Conservation (phyloP, 2,329 filamentous ascomycete species). For the Hypoxylon sp. region DNA sequence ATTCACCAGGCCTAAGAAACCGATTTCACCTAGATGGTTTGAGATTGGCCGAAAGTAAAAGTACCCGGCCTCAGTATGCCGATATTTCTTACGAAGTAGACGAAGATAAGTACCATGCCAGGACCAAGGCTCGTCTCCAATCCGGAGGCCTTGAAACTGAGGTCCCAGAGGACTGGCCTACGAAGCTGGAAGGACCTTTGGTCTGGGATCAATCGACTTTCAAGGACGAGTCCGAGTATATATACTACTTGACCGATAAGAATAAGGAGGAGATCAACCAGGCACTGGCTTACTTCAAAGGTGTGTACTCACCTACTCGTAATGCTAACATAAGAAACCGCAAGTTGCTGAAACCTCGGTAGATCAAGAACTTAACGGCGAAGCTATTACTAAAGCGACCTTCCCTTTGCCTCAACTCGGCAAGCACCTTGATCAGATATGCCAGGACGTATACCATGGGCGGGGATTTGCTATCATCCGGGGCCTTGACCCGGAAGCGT, state of each 20-base stretch:
- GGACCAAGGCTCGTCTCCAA: not conserved
- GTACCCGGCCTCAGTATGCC: not conserved
- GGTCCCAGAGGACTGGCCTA: slow-evolving; percentile 12
- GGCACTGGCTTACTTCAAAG: slow-evolving; percentile 6
- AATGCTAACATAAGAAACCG: too few species aligned
- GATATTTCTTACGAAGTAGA: slow-evolving; percentile 10
- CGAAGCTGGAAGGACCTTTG: slow-evolving; percentile 7
- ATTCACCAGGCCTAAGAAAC: slow-evolving; percentile 2
- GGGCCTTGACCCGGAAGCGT: slow-evolving; percentile 7
- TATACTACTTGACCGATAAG: not conserved
- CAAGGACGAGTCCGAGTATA: slow-evolving; percentile 11
- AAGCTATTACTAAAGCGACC: slow-evolving; percentile 2
- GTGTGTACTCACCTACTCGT: not conserved
- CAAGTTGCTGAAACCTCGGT: not conserved
- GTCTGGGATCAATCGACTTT: slow-evolving; percentile 14
- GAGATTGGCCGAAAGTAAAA: not conserved
- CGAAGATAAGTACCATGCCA: slow-evolving; percentile 6
- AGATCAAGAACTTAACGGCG: slow-evolving; percentile 3
- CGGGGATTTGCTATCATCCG: slow-evolving; percentile 13
- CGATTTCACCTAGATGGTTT: slow-evolving; percentile 5
- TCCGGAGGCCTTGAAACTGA: slow-evolving; percentile 3
- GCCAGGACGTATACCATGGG: slow-evolving; percentile 11
- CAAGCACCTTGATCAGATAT: slow-evolving; percentile 1
- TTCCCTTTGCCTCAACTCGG: slow-evolving; percentile 10
- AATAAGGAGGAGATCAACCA: slow-evolving; percentile 8